phyloP scores from a whole-genome alignment of 176 grass and related monocot species.

The Elymus sibiricus region DNA sequence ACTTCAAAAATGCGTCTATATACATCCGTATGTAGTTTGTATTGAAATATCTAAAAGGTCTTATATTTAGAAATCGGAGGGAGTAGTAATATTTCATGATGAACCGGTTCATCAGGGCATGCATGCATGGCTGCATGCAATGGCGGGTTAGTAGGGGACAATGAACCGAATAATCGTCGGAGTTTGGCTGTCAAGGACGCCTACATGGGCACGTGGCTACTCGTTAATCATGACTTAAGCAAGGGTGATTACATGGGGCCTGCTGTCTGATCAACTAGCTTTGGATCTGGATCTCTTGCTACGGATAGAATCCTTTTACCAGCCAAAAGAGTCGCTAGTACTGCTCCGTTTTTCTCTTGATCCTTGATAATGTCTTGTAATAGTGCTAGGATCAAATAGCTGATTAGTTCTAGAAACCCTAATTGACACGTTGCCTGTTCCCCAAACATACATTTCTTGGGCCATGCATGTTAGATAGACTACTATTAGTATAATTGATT shows the following conservation, averaged over 20 bases:
- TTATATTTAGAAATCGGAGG: too few species aligned
- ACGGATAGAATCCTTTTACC: neutral
- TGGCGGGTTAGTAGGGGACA: conserved; percentile 9
- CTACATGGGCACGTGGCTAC: neutral
- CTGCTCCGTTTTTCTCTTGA: neutral
- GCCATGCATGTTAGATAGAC: neutral
- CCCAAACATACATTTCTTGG: neutral
- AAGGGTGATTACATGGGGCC: neutral
- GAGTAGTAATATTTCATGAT: conserved; percentile 25
- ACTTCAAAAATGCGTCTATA: too few species aligned
- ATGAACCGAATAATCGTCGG: neutral
- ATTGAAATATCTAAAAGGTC: too few species aligned
- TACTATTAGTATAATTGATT: neutral
- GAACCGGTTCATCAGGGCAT: neutral
- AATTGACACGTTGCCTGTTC: neutral
- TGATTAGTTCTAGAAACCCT: neutral
- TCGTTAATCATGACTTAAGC: neutral
- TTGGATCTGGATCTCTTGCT: neutral
- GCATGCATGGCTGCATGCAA: conserved; percentile 11
- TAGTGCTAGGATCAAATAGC: neutral
- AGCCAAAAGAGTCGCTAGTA: neutral
- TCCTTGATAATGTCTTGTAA: neutral
- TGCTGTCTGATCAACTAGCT: neutral
- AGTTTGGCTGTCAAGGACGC: neutral
- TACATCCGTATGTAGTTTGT: too few species aligned